A percentile compares a stretch with the other conserved stretches of the same genome.
phyloP scores from a whole-genome alignment of 768 basidiomycete species.

The Erythrobasidium yunnanense region DNA sequence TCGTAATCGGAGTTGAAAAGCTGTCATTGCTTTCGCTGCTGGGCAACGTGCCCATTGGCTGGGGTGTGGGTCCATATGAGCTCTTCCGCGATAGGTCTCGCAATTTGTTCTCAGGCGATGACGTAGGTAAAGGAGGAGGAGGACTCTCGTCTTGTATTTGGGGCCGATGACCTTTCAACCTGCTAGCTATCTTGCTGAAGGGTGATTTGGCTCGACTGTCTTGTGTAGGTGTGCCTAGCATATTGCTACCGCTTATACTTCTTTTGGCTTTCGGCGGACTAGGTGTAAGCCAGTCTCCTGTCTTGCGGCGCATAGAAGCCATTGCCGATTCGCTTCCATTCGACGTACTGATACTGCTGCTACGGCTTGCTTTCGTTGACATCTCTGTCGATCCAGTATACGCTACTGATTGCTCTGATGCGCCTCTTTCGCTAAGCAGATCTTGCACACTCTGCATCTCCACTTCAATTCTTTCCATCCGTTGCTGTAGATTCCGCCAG shows the following conservation, averaged over 20 bases:
- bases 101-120: neutral
- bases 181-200: neutral
- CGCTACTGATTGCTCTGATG: neutral
- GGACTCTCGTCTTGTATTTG: neutral
- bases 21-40: too few species aligned
- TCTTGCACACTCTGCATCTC: slow-evolving; percentile 52
- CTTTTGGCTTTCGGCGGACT: neutral
- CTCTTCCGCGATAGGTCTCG: too few species aligned
- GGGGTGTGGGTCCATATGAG: too few species aligned
- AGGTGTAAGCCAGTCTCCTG: slow-evolving; percentile 12
- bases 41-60: too few species aligned
- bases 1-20: neutral
- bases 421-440: neutral
- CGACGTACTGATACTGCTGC: neutral
- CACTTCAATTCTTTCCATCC: slow-evolving; percentile 65
- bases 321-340: neutral
- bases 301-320: neutral
- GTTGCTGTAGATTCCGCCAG: slow-evolving; percentile 68
- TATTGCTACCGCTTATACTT: neutral
- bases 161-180: neutral
- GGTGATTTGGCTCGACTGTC: neutral
- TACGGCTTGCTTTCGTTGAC: neutral
- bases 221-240: neutral
- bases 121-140: neutral
- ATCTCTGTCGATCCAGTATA: neutral